phyloP scores from a whole-genome alignment of 192 early-diverging fungal species.

The Podochytrium sp. region DNA sequence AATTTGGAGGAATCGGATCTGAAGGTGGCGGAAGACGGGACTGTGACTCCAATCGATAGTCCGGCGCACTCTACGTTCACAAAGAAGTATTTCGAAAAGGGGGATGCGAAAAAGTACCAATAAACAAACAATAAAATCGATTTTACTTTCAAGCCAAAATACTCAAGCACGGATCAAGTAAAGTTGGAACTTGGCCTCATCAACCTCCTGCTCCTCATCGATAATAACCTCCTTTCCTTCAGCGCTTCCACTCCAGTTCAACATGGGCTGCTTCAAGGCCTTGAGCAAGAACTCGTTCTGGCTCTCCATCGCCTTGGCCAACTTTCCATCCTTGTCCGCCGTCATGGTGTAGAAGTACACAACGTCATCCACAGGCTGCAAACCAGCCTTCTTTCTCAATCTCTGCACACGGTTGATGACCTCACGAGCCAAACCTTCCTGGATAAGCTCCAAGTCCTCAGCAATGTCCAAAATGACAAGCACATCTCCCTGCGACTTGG shows the following conservation, averaged over 20 bases:
- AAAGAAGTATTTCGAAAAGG: background rate
- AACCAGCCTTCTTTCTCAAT: constrained; percentile 89
- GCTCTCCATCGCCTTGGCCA: constrained; percentile 70
- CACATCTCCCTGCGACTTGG: constrained; percentile 58
- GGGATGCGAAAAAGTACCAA: background rate
- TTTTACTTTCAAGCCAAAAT: background rate
- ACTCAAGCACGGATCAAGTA: constrained; percentile 20
- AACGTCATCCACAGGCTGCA: constrained; percentile 88
- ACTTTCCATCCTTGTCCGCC: constrained; percentile 66
- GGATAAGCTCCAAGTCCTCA: constrained; percentile 78
- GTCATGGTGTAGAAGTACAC: constrained; percentile 79
- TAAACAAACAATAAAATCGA: background rate
- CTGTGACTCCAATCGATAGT: constrained; percentile 9
- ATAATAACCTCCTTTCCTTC: constrained; percentile 57
- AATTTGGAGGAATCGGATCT: background rate
- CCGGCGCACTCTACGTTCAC: constrained; percentile 3
- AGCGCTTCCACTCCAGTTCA: background rate
- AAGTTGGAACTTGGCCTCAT: constrained; percentile 24
- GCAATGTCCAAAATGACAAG: constrained; percentile 87
- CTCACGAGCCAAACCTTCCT: constrained; percentile 93
- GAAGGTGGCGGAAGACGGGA: constrained; percentile 8
- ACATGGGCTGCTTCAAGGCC: constrained; percentile 65
- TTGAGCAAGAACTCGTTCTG: constrained; percentile 77
- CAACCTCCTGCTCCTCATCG: constrained; percentile 84
- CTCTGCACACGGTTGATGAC: constrained; percentile 96